These are phyloP conservation scores for Stentor roeselii DNA, from an alignment of 73 alveolate genomes.

Conservation along the genomic window DNA sequence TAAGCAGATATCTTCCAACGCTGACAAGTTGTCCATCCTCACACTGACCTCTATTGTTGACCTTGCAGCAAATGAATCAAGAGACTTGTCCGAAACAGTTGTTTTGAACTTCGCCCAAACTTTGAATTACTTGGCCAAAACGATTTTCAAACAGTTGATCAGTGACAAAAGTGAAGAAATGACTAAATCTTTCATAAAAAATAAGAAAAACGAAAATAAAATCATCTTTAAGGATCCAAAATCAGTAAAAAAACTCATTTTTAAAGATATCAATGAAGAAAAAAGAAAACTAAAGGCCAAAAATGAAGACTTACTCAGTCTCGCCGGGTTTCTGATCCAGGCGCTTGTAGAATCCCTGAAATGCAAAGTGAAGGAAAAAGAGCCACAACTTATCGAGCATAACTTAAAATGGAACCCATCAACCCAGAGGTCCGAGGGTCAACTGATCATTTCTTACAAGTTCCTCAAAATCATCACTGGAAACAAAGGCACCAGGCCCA, in stretches of 20 bases:
- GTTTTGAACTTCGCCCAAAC: neutral
- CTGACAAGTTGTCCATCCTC: conserved; percentile 36
- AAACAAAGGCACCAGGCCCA: conserved; percentile 38
- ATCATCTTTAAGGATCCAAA: conserved; percentile 34
- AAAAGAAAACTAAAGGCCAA: conserved; percentile 12
- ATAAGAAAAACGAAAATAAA: conserved; percentile 30
- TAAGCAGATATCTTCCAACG: conserved; percentile 47
- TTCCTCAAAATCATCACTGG: conserved; percentile 55
- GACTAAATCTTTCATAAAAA: conserved; percentile 22
- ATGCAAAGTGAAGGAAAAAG: conserved; percentile 1
- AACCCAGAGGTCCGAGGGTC: conserved; percentile 35
- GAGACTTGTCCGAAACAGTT: neutral
- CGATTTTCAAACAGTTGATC: conserved; percentile 16
- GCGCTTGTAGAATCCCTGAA: conserved; percentile 4
- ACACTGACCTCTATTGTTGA: neutral
- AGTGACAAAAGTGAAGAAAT: conserved; percentile 27
- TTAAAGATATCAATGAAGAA: conserved; percentile 28
- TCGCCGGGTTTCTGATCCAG: neutral
- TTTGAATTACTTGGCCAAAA: neutral
- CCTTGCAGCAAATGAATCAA: neutral
- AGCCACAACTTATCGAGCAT: conserved; percentile 26
- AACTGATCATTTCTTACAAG: conserved; percentile 48
- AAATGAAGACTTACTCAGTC: neutral
- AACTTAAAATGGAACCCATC: conserved; percentile 48
- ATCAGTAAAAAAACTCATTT: conserved; percentile 28